Percentiles rank a stretch among this genome's conserved stretches.
These are phyloP conservation scores for Iris pallida DNA, from an alignment of 116 monocot genomes.

Conservation along the genomic window DNA sequence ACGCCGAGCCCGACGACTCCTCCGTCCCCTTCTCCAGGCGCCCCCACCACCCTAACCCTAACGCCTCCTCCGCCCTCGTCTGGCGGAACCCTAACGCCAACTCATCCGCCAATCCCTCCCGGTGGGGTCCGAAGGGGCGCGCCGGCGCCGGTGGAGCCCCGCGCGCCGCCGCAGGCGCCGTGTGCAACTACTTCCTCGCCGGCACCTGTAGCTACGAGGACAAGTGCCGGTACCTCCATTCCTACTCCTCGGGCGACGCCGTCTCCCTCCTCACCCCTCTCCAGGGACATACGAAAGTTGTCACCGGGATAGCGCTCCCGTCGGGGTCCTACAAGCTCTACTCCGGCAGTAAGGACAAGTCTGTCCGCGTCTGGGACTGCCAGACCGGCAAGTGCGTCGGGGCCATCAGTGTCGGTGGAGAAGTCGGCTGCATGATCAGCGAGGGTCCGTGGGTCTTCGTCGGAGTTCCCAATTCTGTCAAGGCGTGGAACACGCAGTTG, in stretches of 20 bases:
- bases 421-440: slow-evolving; percentile 80
- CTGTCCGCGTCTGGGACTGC: slow-evolving; percentile 83
- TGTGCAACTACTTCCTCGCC: slow-evolving; percentile 59
- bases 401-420: slow-evolving; percentile 56
- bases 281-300: slow-evolving; percentile 79
- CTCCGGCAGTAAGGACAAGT: slow-evolving; percentile 74
- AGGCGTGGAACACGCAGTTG: slow-evolving; percentile 71
- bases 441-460: slow-evolving; percentile 89
- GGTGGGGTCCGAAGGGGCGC: slow-evolving; percentile 54
- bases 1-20: slow-evolving; percentile 38
- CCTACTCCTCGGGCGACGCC: slow-evolving; percentile 61
- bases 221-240: slow-evolving; percentile 61
- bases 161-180: slow-evolving; percentile 17
- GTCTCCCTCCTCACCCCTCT: slow-evolving; percentile 62
- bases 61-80: slow-evolving; percentile 18
- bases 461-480: slow-evolving; percentile 73
- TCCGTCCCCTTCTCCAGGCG: slow-evolving; percentile 19
- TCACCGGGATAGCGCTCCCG: slow-evolving; percentile 82
- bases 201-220: slow-evolving; percentile 73
- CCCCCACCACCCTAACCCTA: slow-evolving; percentile 11
- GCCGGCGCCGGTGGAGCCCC: slow-evolving; percentile 13
- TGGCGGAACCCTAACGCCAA: slow-evolving; percentile 49
- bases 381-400: slow-evolving; percentile 59
- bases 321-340: slow-evolving; percentile 80
- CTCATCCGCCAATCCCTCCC: slow-evolving; percentile 21